Conservation (phyloP, 331 rosid species). For the Pyrus hybrid region DNA sequence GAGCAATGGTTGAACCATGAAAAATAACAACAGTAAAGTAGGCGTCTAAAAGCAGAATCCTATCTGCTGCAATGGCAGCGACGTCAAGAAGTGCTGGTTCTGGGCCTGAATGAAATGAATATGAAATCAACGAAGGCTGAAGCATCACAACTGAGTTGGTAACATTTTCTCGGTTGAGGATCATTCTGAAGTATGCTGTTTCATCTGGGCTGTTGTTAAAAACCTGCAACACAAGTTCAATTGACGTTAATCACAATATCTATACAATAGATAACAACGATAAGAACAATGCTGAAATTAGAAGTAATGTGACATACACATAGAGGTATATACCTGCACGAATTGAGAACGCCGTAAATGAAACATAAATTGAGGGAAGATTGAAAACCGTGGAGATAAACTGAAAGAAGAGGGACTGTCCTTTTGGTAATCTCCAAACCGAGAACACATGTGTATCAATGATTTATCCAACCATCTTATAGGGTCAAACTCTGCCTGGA, state of each 20-base stretch:
- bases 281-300: constrained; percentile 8
- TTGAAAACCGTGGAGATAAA: constrained; percentile 91
- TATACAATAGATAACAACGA: constrained; percentile 8
- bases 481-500: constrained; percentile 98
- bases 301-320: not conserved
- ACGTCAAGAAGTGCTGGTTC: constrained; percentile 96
- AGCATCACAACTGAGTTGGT: constrained; percentile 94
- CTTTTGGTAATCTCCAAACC: constrained; percentile 89
- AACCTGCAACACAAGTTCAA: constrained; percentile 48
- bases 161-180: constrained; percentile 86
- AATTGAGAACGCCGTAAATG: constrained; percentile 94
- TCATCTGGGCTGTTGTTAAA: constrained; percentile 99
- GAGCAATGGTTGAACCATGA: constrained; percentile 97
- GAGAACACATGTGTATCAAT: constrained; percentile 79
- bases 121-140: constrained; percentile 91
- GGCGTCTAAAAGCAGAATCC: constrained; percentile 78
- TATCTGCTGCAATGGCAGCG: constrained; percentile 91
- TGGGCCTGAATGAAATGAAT: constrained; percentile 85
- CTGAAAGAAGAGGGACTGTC: constrained; percentile 83
- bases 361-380: constrained; percentile 94
- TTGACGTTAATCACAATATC: not conserved
- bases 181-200: constrained; percentile 96
- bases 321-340: constrained; percentile 57
- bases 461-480: constrained; percentile 98
- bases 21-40: constrained; percentile 83